These are phyloP conservation scores for Chlamydomonas sp. DNA, from an alignment of 139 green algal genomes.

Conservation along the genomic window DNA sequence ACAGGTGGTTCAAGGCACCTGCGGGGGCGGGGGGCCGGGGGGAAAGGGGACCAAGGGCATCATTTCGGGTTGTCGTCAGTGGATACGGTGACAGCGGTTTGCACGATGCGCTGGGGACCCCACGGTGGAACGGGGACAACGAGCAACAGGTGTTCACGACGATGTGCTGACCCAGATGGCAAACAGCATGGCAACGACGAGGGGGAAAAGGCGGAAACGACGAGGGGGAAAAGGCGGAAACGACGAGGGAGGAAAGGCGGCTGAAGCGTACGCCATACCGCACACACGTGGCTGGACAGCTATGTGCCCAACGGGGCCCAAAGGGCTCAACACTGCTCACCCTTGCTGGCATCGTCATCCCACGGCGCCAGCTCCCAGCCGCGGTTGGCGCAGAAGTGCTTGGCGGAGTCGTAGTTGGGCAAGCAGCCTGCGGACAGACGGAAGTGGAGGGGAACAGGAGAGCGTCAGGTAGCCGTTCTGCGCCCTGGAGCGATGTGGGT, in stretches of 20 bases:
- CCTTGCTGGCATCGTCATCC: neutral
- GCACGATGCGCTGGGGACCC: no score
- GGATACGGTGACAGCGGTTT: neutral
- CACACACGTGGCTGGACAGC: neutral
- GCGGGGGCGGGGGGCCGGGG: neutral
- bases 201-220: no score
- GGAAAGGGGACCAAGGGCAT: neutral
- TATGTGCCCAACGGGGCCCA: neutral
- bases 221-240: no score
- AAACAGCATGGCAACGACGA: no score
- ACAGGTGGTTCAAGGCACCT: neutral
- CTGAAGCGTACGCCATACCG: neutral
- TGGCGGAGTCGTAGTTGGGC: neutral
- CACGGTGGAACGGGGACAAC: no score
- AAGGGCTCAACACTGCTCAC: neutral
- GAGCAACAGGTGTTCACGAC: no score
- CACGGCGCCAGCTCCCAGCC: conserved; percentile 11
- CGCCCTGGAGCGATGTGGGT: no score
- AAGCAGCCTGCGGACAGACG: conserved; percentile 4
- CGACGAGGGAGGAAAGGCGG: no score
- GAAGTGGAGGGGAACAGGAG: no score
- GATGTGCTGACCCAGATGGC: no score
- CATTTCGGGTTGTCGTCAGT: neutral
- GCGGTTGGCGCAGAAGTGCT: neutral
- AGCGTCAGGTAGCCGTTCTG: no score